A percentile compares a stretch with the other conserved stretches of the same genome.
These are phyloP conservation scores for Aureobasidium mangrovei DNA, from an alignment of 2,329 filamentous ascomycete genomes.

Conservation along the genomic window DNA sequence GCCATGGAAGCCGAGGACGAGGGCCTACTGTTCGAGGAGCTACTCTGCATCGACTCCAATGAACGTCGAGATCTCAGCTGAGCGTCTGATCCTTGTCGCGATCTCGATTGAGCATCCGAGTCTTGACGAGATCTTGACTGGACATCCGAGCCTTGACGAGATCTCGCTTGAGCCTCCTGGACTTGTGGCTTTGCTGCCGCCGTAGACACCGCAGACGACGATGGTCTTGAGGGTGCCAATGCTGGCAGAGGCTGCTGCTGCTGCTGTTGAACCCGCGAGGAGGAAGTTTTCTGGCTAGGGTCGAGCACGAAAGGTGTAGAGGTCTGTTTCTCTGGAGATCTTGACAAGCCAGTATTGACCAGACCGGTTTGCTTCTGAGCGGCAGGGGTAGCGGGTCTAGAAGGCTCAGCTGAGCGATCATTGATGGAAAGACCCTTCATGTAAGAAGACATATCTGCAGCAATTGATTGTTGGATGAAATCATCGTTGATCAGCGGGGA, in stretches of 20 bases:
- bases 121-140: not conserved
- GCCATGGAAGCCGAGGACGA: slow-evolving; percentile 42
- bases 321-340: slow-evolving; percentile 1
- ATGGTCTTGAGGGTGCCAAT: slow-evolving; percentile 17
- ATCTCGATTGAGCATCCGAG: not conserved
- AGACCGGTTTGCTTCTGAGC: slow-evolving; percentile 15
- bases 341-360: not conserved
- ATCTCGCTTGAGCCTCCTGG: not conserved
- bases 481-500: slow-evolving; percentile 34
- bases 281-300: not conserved
- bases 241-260: slow-evolving; percentile 27
- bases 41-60: slow-evolving; percentile 4
- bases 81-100: not conserved
- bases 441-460: slow-evolving; percentile 34
- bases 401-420: slow-evolving; percentile 16
- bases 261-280: slow-evolving; percentile 4
- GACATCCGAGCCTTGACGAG: slow-evolving; percentile 2
- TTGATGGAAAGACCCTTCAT: slow-evolving; percentile 28
- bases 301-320: not conserved
- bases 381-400: slow-evolving; percentile 1
- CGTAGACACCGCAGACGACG: not conserved
- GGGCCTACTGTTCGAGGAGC: slow-evolving; percentile 11
- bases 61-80: not conserved
- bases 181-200: not conserved
- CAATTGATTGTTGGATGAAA: slow-evolving; percentile 41